Base-by-base conservation (phyloP, 2,329 filamentous ascomycete species). In the Ophiostoma triangulosporum region DNA sequence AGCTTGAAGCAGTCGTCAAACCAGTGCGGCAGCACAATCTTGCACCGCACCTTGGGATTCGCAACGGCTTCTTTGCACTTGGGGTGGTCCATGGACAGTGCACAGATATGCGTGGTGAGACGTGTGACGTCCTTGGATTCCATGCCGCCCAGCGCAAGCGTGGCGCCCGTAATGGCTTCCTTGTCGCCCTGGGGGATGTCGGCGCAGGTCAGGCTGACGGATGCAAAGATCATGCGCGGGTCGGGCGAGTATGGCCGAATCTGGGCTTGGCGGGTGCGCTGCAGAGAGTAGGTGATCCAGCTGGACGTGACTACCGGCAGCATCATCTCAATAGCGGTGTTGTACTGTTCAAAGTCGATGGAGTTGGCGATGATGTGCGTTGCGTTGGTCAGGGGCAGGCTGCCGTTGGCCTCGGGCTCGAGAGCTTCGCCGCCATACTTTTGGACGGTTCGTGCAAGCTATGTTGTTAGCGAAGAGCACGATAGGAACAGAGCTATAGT, bases 1-100 rank as follows among this genome's bases (percentile, higher is more conserved):
- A 98, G 79, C 67, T 87, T 93, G 60, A 98, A 78, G 68, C 93
- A 98, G 65, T 96, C 91, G 61, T 97, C 91, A 64, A 98, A 96
- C 88, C 93, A 97, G 64, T 97, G 93, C 35, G 93, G 93, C 51
- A 98, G 73, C 17, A 98, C 87, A 56, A 96, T 84, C 67, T 88
- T 90, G 66, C 81, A 81, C 53, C 80, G 81, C 52, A 87, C 72
- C 2, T 76, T 77, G 24, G 26, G 17, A 66, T 83, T 94, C 8
- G 75, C 70, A 43, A 73, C 59, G 1, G 83, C 84, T 52, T 79
- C 65, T 57, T 75, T 64, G 57, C 84, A 86, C 65, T 89, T 88
- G 3, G 81, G 77, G 54, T 90, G 79, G 32, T 90, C 83, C 65
- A 85, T 74, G 5, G 80, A 81, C 57, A 95, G 71, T 5, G 91